These are phyloP conservation scores for Linaria vulgaris DNA, from an alignment of 257 asterid genomes.

Conservation along the genomic window DNA sequence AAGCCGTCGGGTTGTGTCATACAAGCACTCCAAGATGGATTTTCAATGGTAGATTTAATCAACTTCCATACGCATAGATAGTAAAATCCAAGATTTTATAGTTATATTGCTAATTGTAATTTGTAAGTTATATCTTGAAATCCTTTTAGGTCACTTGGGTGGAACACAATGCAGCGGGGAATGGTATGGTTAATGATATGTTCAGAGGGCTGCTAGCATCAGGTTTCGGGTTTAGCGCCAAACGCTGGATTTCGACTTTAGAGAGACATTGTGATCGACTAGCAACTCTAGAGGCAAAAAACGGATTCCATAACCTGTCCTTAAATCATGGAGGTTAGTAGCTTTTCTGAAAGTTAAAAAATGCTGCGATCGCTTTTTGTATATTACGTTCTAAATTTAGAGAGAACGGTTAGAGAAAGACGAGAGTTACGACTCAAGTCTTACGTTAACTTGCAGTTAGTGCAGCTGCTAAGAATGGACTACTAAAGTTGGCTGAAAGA, in stretches of 20 bases:
- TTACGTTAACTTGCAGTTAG: constrained; percentile 19
- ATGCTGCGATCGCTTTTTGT: neutral
- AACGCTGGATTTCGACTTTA: constrained; percentile 52
- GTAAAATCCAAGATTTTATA: neutral
- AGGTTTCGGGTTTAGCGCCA: constrained; percentile 41
- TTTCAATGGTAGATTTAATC: constrained; percentile 35
- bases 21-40: constrained; percentile 42
- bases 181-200: constrained; percentile 23
- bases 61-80: neutral
- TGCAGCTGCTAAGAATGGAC: constrained; percentile 32
- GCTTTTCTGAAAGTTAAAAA: too few species aligned
- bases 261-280: constrained; percentile 41
- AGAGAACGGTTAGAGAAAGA: too few species aligned
- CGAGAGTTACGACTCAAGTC: neutral
- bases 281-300: constrained; percentile 28
- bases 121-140: constrained; percentile 5
- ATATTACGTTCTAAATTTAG: too few species aligned
- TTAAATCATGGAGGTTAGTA: constrained; percentile 27
- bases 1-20: constrained; percentile 66
- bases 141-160: constrained; percentile 54
- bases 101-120: neutral
- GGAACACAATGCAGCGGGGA: constrained; percentile 43
- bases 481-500: constrained; percentile 41
- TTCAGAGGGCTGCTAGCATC: constrained; percentile 30
- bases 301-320: constrained; percentile 12